Evolutionary conservation across 2,329 filamentous ascomycete species (phyloP).

Genomic region (Ophiosphaerella narmari): DNA sequence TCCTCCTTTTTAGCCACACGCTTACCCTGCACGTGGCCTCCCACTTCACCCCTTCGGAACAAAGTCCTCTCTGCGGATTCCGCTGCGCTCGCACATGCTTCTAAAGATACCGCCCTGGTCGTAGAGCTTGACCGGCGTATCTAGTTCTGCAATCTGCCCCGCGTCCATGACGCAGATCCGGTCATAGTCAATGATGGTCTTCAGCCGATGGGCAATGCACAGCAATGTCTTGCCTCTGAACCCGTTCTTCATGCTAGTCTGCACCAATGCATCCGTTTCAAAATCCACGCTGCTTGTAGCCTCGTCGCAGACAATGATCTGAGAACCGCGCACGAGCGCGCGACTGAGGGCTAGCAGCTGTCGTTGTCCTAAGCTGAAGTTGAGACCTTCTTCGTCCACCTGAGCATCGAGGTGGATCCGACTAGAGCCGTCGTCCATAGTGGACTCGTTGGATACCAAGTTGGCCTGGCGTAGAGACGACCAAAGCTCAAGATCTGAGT

Average conservation of each 20-base stretch:
- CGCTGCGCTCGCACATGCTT: conserved; percentile 86
- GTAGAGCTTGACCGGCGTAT: conserved; percentile 75
- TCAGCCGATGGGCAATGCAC: conserved; percentile 89
- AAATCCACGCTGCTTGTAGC: conserved; percentile 69
- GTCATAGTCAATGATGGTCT: conserved; percentile 93
- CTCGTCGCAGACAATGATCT: conserved; percentile 97
- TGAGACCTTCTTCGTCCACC: conserved; percentile 83
- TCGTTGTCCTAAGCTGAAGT: conserved; percentile 78
- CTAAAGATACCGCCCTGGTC: conserved; percentile 78
- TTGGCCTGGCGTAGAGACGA: conserved; percentile 76
- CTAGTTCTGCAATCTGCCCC: conserved; percentile 85
- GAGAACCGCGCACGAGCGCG: conserved; percentile 82
- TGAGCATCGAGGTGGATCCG: conserved; percentile 81
- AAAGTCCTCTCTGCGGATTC: conserved; percentile 65
- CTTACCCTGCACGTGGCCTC: neutral
- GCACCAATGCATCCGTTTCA: conserved; percentile 96
- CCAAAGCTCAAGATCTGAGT: conserved; percentile 79
- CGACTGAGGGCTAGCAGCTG: conserved; percentile 94
- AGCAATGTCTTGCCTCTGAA: conserved; percentile 87
- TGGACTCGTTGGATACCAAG: conserved; percentile 60
- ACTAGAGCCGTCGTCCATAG: conserved; percentile 53
- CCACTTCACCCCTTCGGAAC: conserved; percentile 12
- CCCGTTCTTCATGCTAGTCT: conserved; percentile 58
- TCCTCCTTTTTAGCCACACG: conserved; percentile 3
- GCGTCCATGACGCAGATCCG: conserved; percentile 96